Base-by-base conservation (phyloP, 768 basidiomycete species). In the Pleurotus pulmonarius region DNA sequence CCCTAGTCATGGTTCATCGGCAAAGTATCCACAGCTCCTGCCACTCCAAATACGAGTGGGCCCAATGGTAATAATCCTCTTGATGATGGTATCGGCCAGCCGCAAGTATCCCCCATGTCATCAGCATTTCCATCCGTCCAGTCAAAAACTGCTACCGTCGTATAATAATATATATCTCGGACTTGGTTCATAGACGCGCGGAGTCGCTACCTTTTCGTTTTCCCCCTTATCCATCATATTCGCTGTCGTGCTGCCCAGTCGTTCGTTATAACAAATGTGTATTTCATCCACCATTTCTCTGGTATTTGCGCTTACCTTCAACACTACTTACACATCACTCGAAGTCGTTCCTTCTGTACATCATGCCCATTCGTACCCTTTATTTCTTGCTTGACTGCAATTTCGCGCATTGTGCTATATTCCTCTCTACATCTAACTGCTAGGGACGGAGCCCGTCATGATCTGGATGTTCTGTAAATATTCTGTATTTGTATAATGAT, bases 1-100 rank as follows among this genome's bases (percentile, higher is more conserved):
- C 56, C 54, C 49, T 48, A 89, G 79, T 94, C 92, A 20, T 98
- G 96, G 96, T 96, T 92, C 68, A 93, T 96, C 59, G 94, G 94
- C 52, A 97, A 95, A 69, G 84, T 91, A 24, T 68, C 75, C 8
- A 65, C 79, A 63, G 68, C 72, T 18, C 78, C 78, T 46, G 68
- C 73, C 8, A 80, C 79, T 58, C 82, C 71, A 15, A 77, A 70
- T 61, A 67, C 77, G 11, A 68, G 77, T 61, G 52, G 74, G 64
- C 64, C 69, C 63, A 64, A 59, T 46, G 61, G 58, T 63, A 60
- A 65, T 68, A 55, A 39, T 34, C 72, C 70, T 15, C 64, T 65
- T 46, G 73, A 67, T 25, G 79, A 82, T 22, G 76, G 75, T 26
- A 63, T 67, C 22, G 73, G 69, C 46, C 82, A 80, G 63, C 66